These are phyloP conservation scores for Leucoagaricus sp. DNA, from an alignment of 1,284 basidiomycete species.

Conservation along the genomic window DNA sequence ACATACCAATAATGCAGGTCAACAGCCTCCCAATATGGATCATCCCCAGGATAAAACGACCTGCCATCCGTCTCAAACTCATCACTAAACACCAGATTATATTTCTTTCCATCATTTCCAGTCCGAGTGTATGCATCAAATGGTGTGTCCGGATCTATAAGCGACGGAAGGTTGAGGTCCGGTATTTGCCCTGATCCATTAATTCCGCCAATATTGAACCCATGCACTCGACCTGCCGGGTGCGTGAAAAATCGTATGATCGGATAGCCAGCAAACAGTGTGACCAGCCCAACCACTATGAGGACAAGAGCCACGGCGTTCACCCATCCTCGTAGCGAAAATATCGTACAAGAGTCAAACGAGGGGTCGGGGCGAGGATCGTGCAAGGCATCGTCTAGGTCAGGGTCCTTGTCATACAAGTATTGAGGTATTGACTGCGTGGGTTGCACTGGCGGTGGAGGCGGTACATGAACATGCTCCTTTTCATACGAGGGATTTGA, in stretches of 20 bases:
- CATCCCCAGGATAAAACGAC: conserved; percentile 78
- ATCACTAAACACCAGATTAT: conserved; percentile 88
- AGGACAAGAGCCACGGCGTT: conserved; percentile 63
- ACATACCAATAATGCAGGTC: conserved; percentile 72
- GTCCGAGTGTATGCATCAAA: conserved; percentile 48
- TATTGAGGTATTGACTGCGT: conserved; percentile 60
- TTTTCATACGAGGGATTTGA: conserved; percentile 14
- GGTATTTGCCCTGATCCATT: conserved; percentile 76
- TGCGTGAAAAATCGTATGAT: conserved; percentile 60
- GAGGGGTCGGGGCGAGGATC: conserved; percentile 59
- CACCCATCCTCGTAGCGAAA: conserved; percentile 74
- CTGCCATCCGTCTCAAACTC: conserved; percentile 86
- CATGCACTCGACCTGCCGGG: conserved; percentile 31
- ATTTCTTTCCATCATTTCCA: conserved; percentile 73
- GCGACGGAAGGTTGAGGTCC: conserved; percentile 51
- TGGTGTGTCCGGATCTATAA: conserved; percentile 76
- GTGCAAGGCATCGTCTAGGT: conserved; percentile 76
- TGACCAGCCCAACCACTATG: conserved; percentile 60
- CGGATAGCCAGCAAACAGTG: conserved; percentile 80
- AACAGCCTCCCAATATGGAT: conserved; percentile 77
- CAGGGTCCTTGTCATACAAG: conserved; percentile 75
- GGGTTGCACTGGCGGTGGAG: conserved; percentile 25
- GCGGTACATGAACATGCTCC: background rate
- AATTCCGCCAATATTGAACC: conserved; percentile 79
- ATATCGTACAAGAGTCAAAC: conserved; percentile 56